Conservation (phyloP, 179 eudicot genomes). For the Amaranthus tricolor region DNA sequence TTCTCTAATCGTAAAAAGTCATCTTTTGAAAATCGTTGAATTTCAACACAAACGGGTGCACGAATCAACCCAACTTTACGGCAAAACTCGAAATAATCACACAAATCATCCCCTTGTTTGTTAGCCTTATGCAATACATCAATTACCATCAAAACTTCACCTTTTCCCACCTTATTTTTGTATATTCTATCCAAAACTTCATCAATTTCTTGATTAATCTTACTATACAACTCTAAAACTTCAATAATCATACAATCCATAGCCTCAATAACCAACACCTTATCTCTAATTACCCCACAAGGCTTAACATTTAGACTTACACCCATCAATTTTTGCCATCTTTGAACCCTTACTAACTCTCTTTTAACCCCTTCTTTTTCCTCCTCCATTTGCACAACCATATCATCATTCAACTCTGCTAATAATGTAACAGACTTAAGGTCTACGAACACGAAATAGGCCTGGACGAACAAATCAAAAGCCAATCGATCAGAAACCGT, state of each 20-base stretch:
- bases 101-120: conserved; percentile 54
- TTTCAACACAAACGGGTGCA: conserved; percentile 45
- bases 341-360: conserved; percentile 42
- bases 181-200: conserved; percentile 41
- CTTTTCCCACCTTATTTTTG: conserved; percentile 19
- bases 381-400: neutral
- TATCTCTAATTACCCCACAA: conserved; percentile 3
- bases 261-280: conserved; percentile 48
- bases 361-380: neutral
- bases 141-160: conserved; percentile 50
- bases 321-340: conserved; percentile 59
- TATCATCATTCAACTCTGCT: conserved; percentile 23
- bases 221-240: conserved; percentile 57
- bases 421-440: conserved; percentile 28
- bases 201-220: conserved; percentile 63
- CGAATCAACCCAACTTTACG: conserved; percentile 42
- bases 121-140: conserved; percentile 49
- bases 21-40: conserved; percentile 46
- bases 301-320: conserved; percentile 57
- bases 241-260: conserved; percentile 77
- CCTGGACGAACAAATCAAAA: conserved; percentile 42
- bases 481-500: conserved; percentile 10
- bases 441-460: conserved; percentile 33
- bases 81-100: conserved; percentile 50
- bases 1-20: conserved; percentile 53